Evolutionary conservation across 768 basidiomycete genomes (phyloP), one percentile per base, ranked within the genome.

Genomic region (Pleurotus tuber-regium): DNA sequence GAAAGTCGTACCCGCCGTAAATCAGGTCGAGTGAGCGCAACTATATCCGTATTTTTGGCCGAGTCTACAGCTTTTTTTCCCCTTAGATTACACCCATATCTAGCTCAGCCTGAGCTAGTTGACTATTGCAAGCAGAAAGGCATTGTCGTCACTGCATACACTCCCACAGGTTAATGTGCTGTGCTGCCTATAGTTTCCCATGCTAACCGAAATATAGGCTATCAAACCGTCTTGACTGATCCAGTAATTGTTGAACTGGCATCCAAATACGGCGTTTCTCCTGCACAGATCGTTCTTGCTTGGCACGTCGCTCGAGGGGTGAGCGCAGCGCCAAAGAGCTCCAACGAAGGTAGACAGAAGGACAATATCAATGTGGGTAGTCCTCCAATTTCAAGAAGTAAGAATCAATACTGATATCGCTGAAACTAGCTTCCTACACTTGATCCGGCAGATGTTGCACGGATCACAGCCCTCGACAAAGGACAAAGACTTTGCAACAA

Each of bases 41-140:
- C 7, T 18, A 44, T 24, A 10, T 2, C 8, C 25, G 12, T 10
- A 40, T 41, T 5, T 41, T 29, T 23, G 35, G n/a, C 12, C 25
- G 28, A 12, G 19, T 10, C n/a, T 43, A 14, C 39, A 29, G 9
- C 12, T 30, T n/a, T 30, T 9, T 11, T 16, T 11, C n/a, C 4
- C 53, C n/a, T n/a, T n/a, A 80, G 75, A 55, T 40, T 79, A 48
- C 75, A 81, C 48, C 78, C 78, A 6, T 79, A 79, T 56, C 71
- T 79, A 14, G 69, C 71, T 0, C 77, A 82, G 56, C 68, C 71
- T 35, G 74, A 71, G 11, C 66, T 83, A 12, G 61, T 70, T 14
- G 67, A 70, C 21, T 80, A 77, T 53, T 79, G 78, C 54, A 64
- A 67, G 28, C 58, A 66, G 46, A 80, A 79, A 55, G 78, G 77